Percentiles rank a stretch among this genome's conserved stretches.
These are phyloP conservation scores for Collybiopsis confluens DNA, from an alignment of 768 basidiomycete genomes.

Conservation along the genomic window DNA sequence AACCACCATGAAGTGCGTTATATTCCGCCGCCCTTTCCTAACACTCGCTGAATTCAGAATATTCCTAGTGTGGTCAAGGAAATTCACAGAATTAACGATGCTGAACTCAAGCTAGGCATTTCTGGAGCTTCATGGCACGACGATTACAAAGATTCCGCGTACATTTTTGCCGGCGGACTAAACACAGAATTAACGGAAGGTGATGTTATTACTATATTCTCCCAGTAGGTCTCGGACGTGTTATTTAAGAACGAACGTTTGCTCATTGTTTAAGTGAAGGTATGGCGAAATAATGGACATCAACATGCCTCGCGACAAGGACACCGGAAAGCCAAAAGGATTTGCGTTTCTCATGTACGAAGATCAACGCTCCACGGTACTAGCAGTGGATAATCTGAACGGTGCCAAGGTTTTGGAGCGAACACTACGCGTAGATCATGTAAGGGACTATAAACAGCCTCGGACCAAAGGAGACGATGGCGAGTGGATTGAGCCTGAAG, in stretches of 20 bases:
- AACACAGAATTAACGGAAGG: slow-evolving; percentile 91
- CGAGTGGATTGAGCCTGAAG: slow-evolving; percentile 81
- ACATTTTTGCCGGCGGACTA: slow-evolving; percentile 90
- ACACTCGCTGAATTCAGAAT: neutral
- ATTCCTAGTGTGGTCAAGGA: slow-evolving; percentile 78
- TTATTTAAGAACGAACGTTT: slow-evolving; percentile 6
- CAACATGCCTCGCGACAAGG: slow-evolving; percentile 91
- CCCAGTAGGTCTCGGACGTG: slow-evolving; percentile 62
- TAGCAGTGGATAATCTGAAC: slow-evolving; percentile 98
- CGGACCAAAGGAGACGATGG: slow-evolving; percentile 75
- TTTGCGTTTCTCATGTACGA: slow-evolving; percentile 99
- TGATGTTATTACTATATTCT: slow-evolving; percentile 95
- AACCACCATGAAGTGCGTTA: slow-evolving; percentile 66
- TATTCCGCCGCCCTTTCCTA: slow-evolving; percentile 7
- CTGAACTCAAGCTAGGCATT: slow-evolving; percentile 76
- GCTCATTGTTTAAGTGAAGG: too few relatives aligned
- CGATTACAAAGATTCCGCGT: slow-evolving; percentile 96
- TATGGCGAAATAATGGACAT: slow-evolving; percentile 97
- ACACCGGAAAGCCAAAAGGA: slow-evolving; percentile 85
- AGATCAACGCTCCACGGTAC: slow-evolving; percentile 91
- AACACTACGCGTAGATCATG: slow-evolving; percentile 89
- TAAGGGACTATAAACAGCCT: slow-evolving; percentile 88
- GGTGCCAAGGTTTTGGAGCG: slow-evolving; percentile 85
- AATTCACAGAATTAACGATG: slow-evolving; percentile 90
- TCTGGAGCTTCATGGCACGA: slow-evolving; percentile 88